Conservation (phyloP, 257 asterid genomes). For the Buddleja alternifolia region DNA sequence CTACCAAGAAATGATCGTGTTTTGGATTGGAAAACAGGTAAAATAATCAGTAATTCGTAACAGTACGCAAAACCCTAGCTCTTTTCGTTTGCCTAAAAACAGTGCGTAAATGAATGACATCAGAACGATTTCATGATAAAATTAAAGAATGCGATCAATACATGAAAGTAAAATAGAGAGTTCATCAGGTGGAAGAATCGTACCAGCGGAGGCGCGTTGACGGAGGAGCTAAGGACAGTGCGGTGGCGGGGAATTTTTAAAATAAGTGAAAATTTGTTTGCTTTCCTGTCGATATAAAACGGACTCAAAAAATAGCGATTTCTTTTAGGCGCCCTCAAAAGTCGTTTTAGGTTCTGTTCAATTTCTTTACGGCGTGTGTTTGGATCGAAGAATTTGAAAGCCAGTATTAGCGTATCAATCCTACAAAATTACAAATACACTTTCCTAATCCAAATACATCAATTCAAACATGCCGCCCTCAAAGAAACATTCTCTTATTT, state of each 20-base stretch:
- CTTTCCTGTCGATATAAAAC: background rate
- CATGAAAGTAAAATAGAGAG: background rate
- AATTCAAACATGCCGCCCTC: too few species aligned
- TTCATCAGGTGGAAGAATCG: background rate
- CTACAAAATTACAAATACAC: too few species aligned
- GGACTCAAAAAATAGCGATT: background rate
- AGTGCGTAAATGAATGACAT: background rate
- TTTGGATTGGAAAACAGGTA: background rate
- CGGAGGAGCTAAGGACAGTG: conserved; percentile 22
- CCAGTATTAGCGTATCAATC: too few species aligned
- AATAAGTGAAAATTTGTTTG: background rate
- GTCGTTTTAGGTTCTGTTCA: too few species aligned
- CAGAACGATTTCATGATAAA: background rate
- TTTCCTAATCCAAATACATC: too few species aligned
- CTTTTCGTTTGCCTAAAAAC: conserved; percentile 11
- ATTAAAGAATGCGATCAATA: background rate
- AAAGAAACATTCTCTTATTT: too few species aligned
- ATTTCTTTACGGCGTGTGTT: too few species aligned
- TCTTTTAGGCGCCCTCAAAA: too few species aligned
- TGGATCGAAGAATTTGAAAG: too few species aligned
- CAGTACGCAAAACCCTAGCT: conserved; percentile 40
- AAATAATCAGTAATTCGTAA: conserved; percentile 15
- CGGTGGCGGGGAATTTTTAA: conserved; percentile 50
- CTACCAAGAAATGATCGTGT: background rate
- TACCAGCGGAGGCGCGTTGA: conserved; percentile 32